phyloP scores from a whole-genome alignment of 305 asterid species.

The Solanum chacoense region DNA sequence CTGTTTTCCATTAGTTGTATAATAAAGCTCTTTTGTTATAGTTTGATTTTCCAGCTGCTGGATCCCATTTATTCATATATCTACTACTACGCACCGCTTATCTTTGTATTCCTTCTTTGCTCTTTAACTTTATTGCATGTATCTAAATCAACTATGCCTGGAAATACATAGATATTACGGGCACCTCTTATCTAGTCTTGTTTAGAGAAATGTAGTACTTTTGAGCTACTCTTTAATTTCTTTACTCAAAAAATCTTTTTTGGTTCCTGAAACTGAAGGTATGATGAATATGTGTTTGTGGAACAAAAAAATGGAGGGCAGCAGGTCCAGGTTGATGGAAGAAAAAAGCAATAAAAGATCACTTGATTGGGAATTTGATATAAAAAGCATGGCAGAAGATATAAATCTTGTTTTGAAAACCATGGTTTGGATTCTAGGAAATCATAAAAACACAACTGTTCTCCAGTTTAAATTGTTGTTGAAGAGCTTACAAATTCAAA shows the following conservation, averaged over 20 bases:
- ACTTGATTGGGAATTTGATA: background rate
- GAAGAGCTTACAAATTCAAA: background rate
- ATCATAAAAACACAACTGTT: background rate
- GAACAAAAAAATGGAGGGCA: background rate
- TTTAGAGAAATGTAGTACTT: too few species aligned
- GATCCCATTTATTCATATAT: background rate
- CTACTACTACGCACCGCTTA: background rate
- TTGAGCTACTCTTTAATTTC: background rate
- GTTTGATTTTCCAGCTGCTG: background rate
- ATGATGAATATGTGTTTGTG: background rate
- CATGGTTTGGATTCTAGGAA: background rate
- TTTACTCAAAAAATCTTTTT: background rate
- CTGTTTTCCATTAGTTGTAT: background rate
- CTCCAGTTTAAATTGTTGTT: background rate
- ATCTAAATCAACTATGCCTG: background rate
- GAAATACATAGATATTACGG: background rate
- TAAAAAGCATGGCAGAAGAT: background rate
- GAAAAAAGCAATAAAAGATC: background rate
- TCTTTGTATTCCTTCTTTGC: background rate
- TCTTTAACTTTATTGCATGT: background rate
- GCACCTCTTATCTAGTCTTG: background rate
- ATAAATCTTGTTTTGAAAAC: background rate
- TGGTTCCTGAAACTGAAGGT: background rate
- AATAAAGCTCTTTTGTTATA: background rate
- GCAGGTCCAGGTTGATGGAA: background rate